phyloP scores from a whole-genome alignment of 225 moss, liverwort and hornwort species.

The Bryoerythrophyllum caledonicum region DNA sequence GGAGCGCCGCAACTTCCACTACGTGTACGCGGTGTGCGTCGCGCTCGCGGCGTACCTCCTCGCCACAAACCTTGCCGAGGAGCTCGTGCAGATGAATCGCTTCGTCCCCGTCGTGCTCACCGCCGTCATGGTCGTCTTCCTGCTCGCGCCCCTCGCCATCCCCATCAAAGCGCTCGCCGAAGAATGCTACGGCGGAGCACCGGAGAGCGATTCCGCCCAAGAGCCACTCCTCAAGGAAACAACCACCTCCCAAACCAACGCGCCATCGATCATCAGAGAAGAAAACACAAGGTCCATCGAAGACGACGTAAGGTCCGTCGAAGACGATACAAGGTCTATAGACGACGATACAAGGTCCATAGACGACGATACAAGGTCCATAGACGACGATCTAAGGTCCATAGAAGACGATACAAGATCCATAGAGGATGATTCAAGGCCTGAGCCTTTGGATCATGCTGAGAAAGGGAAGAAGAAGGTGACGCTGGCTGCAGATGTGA shows the following conservation, averaged over 20 bases:
- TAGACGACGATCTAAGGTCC: too few relatives aligned
- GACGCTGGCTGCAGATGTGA: slow-evolving; percentile 36
- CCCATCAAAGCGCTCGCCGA: slow-evolving; percentile 56
- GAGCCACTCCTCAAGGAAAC: slow-evolving; percentile 53
- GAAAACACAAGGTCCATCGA: neutral
- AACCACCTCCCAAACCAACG: neutral
- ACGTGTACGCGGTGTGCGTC: slow-evolving; percentile 67
- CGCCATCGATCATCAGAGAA: slow-evolving; percentile 24
- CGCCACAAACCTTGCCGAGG: slow-evolving; percentile 46
- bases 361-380: neutral
- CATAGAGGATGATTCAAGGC: slow-evolving; percentile 5
- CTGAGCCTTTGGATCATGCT: slow-evolving; percentile 21
- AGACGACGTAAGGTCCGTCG: too few relatives aligned
- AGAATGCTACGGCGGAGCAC: slow-evolving; percentile 41
- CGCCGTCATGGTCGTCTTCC: slow-evolving; percentile 61
- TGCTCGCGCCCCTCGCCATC: slow-evolving; percentile 64
- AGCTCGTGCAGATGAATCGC: slow-evolving; percentile 34
- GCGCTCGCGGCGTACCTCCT: slow-evolving; percentile 71
- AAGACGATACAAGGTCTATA: too few relatives aligned
- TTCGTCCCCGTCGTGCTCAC: slow-evolving; percentile 43
- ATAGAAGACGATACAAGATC: neutral
- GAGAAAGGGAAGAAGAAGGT: slow-evolving; percentile 50
- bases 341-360: neutral
- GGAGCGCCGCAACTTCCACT: slow-evolving; percentile 65
- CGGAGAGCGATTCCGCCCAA: slow-evolving; percentile 18